These are phyloP conservation scores for Alternaria sp. DNA, from an alignment of 2,329 filamentous ascomycete genomes.

Conservation along the genomic window DNA sequence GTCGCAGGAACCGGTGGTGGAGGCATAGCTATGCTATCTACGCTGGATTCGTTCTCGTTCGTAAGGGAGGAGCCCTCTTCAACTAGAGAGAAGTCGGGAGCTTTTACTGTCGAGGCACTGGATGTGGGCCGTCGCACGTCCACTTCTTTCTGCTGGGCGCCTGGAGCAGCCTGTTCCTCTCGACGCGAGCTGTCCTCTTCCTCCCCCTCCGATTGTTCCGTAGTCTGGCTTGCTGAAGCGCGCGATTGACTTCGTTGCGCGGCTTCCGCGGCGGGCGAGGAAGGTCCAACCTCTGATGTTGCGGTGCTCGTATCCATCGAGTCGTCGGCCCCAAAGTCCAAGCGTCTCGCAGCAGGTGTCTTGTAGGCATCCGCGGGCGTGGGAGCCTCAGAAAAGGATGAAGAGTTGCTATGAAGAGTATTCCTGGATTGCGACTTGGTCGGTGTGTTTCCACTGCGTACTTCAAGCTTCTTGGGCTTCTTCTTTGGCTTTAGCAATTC, in stretches of 20 bases:
- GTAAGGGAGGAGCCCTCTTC: conserved; percentile 43
- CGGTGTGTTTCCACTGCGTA: conserved; percentile 27
- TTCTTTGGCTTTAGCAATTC: conserved; percentile 30
- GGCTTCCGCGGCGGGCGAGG: conserved; percentile 55
- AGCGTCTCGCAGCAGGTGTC: conserved; percentile 46
- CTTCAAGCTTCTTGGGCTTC: conserved; percentile 33
- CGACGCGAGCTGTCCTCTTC: conserved; percentile 5
- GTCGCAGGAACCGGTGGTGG: conserved; percentile 31
- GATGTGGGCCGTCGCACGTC: conserved; percentile 46
- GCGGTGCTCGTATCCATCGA: conserved; percentile 39
- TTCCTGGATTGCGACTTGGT: conserved; percentile 22
- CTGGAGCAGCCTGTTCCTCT: conserved; percentile 15
- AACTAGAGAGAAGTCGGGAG: conserved; percentile 42
- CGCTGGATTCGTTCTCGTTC: conserved; percentile 40
- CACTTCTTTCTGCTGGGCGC: conserved; percentile 24
- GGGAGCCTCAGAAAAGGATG: conserved; percentile 41
- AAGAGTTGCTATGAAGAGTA: conserved; percentile 33
- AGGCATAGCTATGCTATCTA: conserved; percentile 37
- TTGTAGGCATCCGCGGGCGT: conserved; percentile 55
- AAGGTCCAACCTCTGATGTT: conserved; percentile 48
- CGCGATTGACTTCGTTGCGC: conserved; percentile 44
- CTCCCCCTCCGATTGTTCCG: conserved; percentile 5
- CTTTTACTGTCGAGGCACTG: conserved; percentile 52
- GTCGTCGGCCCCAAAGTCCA: conserved; percentile 35
- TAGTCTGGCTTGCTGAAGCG: conserved; percentile 10